Evolutionary conservation across 208 protist genomes (phyloP).

Genomic region (Endotrypanum monterogeii): DNA sequence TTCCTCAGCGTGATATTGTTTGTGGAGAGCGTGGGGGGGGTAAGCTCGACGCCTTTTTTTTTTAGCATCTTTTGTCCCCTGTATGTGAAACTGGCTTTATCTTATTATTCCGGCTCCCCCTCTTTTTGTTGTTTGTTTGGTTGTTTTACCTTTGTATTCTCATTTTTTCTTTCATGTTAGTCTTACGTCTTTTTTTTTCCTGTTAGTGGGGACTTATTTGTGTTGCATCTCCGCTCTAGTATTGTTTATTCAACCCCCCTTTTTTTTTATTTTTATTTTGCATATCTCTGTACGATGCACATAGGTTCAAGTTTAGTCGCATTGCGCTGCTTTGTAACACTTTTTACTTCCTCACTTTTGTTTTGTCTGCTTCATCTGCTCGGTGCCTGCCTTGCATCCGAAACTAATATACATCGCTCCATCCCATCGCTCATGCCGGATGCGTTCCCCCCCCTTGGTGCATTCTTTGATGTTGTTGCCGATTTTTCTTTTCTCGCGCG

Average conservation of each 20-base stretch:
- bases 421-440: no score
- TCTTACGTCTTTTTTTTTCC: no score
- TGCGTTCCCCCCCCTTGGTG: no score
- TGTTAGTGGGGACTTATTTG: background rate
- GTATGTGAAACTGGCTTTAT: background rate
- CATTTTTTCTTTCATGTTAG: slow-evolving; percentile 1
- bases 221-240: background rate
- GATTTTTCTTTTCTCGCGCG: no score
- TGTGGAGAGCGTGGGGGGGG: background rate
- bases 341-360: background rate
- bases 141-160: background rate
- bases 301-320: background rate
- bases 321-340: background rate
- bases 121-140: background rate
- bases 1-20: background rate
- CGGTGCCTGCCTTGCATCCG: background rate
- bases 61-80: background rate
- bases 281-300: slow-evolving; percentile 4
- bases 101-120: no score
- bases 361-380: background rate
- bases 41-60: background rate
- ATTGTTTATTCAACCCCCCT: background rate
- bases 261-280: background rate
- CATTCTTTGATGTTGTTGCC: no score
- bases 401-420: background rate